Percentiles rank a stretch among this genome's conserved stretches.
Evolutionary conservation across 306 rosid species (phyloP).

Genomic region (Quercus berberidifolia): DNA sequence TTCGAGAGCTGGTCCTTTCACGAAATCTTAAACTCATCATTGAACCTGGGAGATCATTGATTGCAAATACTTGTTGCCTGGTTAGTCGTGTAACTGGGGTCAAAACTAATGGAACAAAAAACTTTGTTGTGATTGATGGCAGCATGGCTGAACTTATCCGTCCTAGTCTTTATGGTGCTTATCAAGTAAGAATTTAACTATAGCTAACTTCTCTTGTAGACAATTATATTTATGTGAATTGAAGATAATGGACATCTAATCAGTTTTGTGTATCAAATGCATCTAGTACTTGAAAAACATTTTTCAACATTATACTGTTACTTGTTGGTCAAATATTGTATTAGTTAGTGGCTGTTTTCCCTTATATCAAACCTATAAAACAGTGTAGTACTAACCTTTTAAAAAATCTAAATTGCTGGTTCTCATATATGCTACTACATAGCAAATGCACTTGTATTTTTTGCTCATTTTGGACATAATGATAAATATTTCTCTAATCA

Average conservation of each 20-base stretch:
- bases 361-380: not conserved
- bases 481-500: not conserved
- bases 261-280: not conserved
- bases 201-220: slow-evolving; percentile 3
- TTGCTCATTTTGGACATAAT: not conserved
- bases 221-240: not conserved
- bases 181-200: slow-evolving; percentile 57
- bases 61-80: slow-evolving; percentile 88
- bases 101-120: slow-evolving; percentile 93
- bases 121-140: slow-evolving; percentile 88
- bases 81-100: slow-evolving; percentile 94
- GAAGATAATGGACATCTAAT: not conserved
- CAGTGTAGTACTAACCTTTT: not conserved
- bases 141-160: slow-evolving; percentile 99
- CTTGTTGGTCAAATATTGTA: not conserved
- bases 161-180: slow-evolving; percentile 94
- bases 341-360: not conserved
- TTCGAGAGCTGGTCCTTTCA: slow-evolving; percentile 73
- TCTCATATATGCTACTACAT: not conserved
- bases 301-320: not conserved
- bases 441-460: not conserved
- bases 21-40: slow-evolving; percentile 84
- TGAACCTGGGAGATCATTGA: slow-evolving; percentile 96
- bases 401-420: not conserved
- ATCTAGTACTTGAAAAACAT: not conserved